Conservation (phyloP, 148 eudicot genomes). For the Rhododendron mucronatum region DNA sequence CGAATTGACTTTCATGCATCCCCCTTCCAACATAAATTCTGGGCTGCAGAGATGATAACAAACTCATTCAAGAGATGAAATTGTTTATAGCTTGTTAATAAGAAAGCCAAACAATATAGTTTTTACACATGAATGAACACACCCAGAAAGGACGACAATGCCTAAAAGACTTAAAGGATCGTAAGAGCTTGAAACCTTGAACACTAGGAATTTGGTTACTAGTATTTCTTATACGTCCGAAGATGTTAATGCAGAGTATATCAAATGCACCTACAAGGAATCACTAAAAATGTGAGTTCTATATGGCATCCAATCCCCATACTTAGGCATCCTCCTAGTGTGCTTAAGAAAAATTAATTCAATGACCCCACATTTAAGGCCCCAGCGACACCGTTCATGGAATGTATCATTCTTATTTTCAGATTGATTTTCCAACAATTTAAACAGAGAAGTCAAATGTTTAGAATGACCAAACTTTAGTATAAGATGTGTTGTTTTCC, state of each 20-base stretch:
- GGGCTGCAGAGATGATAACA: slow-evolving; percentile 39
- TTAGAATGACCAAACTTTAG: background rate
- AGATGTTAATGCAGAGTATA: background rate
- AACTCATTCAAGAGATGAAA: background rate
- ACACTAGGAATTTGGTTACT: background rate
- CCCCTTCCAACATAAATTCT: slow-evolving; percentile 76
- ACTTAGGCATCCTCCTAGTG: background rate
- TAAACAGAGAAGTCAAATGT: background rate
- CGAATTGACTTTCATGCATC: slow-evolving; percentile 57
- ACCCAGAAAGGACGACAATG: background rate
- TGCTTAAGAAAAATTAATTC: background rate
- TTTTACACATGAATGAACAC: background rate
- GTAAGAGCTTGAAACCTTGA: background rate
- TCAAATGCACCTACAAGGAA: background rate
- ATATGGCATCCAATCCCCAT: background rate
- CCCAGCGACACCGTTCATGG: background rate
- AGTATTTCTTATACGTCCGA: background rate
- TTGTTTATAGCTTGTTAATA: background rate
- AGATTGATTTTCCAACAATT: background rate
- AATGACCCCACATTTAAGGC: background rate
- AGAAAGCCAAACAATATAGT: background rate
- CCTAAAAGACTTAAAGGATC: background rate
- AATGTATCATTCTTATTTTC: background rate
- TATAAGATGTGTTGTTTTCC: background rate
- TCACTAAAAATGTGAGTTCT: background rate